Conservation (phyloP, 2,329 filamentous ascomycete genomes). For the Aphanocladium album region DNA sequence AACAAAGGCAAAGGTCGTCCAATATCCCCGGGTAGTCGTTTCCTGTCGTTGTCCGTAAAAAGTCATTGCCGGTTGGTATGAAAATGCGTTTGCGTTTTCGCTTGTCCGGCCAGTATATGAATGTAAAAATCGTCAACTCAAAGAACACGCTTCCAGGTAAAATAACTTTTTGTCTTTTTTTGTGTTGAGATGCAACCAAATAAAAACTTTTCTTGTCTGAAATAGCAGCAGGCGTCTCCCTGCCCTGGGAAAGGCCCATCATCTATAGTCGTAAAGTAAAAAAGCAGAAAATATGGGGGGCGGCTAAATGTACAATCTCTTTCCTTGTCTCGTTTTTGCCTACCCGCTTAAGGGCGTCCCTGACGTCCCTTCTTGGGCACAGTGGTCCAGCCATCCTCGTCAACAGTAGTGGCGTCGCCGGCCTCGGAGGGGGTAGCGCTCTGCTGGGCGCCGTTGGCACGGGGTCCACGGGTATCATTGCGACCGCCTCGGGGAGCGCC, state of each 20-base stretch:
- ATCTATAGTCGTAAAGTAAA: constrained; percentile 32
- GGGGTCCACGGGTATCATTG: constrained; percentile 41
- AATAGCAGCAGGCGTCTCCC: constrained; percentile 10
- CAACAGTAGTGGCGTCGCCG: constrained; percentile 34
- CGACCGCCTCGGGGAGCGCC: constrained; percentile 26
- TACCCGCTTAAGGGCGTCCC: constrained; percentile 25
- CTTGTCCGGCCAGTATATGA: background rate
- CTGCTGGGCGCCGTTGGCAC: constrained; percentile 43
- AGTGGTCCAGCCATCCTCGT: constrained; percentile 62
- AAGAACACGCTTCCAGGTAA: background rate
- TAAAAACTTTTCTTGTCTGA: constrained; percentile 11
- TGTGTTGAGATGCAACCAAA: constrained; percentile 10
- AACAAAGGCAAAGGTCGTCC: background rate
- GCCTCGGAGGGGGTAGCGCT: constrained; percentile 30
- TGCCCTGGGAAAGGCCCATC: constrained; percentile 4
- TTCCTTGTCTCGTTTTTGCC: constrained; percentile 16
- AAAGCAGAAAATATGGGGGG: constrained; percentile 25
- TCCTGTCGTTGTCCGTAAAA: background rate
- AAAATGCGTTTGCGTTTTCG: background rate
- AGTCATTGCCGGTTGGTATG: background rate
- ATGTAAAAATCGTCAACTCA: constrained; percentile 1
- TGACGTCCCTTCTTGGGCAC: constrained; percentile 38
- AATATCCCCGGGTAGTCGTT: background rate
- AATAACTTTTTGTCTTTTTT: constrained; percentile 7
- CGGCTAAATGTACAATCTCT: constrained; percentile 29